Evolutionary conservation across 257 asterid species (phyloP), one percentile per base, ranked within the genome.

Genomic region (Nicotiana paniculata): DNA sequence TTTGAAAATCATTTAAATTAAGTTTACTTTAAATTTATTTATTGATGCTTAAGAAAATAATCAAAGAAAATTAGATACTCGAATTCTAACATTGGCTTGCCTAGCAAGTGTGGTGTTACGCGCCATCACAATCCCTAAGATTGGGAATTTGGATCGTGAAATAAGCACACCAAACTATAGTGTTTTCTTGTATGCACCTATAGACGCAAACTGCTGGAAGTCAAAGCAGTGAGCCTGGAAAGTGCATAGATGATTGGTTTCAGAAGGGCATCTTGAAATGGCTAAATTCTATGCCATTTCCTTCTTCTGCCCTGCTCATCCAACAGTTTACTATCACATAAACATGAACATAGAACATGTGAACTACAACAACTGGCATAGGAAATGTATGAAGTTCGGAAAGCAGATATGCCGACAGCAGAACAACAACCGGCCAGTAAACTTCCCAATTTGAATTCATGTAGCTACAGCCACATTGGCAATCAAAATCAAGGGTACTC

Each of bases 391-490:
- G 74, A 83, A 77, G 79, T 80, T 77, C 85, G 57, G 83, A 77
- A 83, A 83, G 85, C 85, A 90, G 91, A 90, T 87, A 51, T 79
- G 85, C 87, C 90, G 87, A 90, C 46, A 77, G 26, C 15, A 57
- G n/a, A 66, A 85, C 90, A 88, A 88, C 90, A 84, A 90, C 90
- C 93, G 87, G 93, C 93, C 91, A 88, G 93, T 85, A 54, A 90
- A 89, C 90, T 84, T 85, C 91, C 57, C 77, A 21, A 11, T 39
- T 9, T 83, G 1, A 35, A 57, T 88, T 65, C 15, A 79, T 77
- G 72, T 87, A 5, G 91, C 91, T 88, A 90, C 91, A 86, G 90
- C 91, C 91, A 69, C 78, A 80, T 61, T 59, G 93, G 91, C 89
- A 82, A 6, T 85, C 90, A 90, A 90, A 91, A 88, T 48, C 18